These are phyloP conservation scores for Camellia oleifera DNA, from an alignment of 179 eudicot species.

Conservation along the genomic window DNA sequence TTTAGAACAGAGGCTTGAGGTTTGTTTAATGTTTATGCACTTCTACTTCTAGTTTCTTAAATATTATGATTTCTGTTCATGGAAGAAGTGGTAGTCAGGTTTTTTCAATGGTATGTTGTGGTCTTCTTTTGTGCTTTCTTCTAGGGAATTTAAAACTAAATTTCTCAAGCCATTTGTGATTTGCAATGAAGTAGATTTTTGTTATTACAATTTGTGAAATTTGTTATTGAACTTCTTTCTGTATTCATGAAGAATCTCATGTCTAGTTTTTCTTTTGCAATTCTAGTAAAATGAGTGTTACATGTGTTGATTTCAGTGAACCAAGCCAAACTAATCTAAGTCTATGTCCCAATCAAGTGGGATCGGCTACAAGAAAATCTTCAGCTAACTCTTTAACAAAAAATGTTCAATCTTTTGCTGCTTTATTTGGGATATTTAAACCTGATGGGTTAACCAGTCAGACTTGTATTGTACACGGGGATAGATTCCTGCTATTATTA, in stretches of 20 bases:
- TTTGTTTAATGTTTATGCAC: slow-evolving; percentile 18
- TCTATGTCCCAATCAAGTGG: too few species aligned
- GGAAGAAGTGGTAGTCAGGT: not conserved
- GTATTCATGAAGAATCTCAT: not conserved
- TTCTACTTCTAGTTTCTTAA: not conserved
- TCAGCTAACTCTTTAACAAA: not conserved
- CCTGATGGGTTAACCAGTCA: not conserved
- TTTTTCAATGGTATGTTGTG: not conserved
- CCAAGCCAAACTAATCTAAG: too few species aligned
- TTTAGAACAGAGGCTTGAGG: slow-evolving; percentile 85
- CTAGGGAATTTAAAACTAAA: not conserved
- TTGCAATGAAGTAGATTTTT: not conserved
- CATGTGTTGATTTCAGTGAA: not conserved
- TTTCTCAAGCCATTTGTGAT: not conserved
- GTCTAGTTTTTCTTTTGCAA: not conserved
- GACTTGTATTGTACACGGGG: not conserved
- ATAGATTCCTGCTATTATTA: not conserved
- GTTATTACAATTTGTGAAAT: not conserved
- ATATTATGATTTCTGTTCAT: not conserved
- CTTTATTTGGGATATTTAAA: not conserved
- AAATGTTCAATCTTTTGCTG: not conserved
- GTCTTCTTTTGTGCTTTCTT: not conserved
- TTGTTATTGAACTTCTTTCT: not conserved
- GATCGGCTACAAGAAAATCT: not conserved
- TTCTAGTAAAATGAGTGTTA: not conserved